Base-by-base conservation (phyloP, 306 rosid genomes). In the Delonix regia region DNA sequence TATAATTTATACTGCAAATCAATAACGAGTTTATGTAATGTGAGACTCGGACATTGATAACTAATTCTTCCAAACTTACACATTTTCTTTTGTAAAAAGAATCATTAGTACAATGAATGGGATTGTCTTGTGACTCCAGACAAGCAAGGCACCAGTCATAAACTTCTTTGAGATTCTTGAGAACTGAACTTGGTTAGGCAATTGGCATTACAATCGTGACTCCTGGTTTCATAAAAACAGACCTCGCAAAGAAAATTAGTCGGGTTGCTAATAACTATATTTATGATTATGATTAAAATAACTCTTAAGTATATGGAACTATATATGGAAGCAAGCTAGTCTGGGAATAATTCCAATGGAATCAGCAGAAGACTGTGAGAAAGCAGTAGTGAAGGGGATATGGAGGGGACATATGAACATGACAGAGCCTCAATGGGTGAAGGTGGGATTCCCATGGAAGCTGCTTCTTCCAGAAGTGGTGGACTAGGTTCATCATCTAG, bases 1-100 rank as follows among this genome's bases (percentile, higher is more conserved):
- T n/a, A n/a, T n/a, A n/a, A n/a, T n/a, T n/a, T n/a, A n/a, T n/a
- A n/a, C n/a, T n/a, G n/a, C n/a, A n/a, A n/a, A n/a, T 94, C 96
- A 42, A 82, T 78, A 75, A 3, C 72, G 41, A 83, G 93, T 66
- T 7, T 88, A 77, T 91, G 90, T 56, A 94, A 80, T 77, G 97
- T 83, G 69, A 71, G 87, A 82, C 27, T 59, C 28, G 25, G 6
- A 12, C 33, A 78, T 65, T 57, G 19, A n/a, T n/a, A n/a, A n/a
- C n/a, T n/a, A n/a, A 63, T 24, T 71, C n/a, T 18, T 63, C 45
- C 67, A 61, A 61, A 4, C 24, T n/a, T n/a, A 63, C 39, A n/a
- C 13, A 9, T 41, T 41, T 11, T 41, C 13, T 9, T 41, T 41
- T 41, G 0, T 36, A 22, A 12, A 25, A 57, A 12, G 28, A 12